Conservation (phyloP, 306 rosid species). For the Cajanus cajan region DNA sequence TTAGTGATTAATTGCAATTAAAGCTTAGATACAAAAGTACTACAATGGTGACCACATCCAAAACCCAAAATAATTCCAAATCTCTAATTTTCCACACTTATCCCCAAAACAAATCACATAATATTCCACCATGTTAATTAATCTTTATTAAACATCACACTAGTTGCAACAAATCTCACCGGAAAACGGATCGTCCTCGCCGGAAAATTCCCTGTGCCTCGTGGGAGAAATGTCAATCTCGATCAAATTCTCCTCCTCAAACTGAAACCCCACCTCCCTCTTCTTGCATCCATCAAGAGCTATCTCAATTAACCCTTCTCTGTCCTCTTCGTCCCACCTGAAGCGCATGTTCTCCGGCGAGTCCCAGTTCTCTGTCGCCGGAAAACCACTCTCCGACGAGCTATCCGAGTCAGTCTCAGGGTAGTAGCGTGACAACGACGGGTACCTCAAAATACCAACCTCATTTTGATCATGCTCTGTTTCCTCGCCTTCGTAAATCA, state of each 20-base stretch:
- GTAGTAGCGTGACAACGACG: conserved; percentile 59
- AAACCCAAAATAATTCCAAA: conserved; percentile 28
- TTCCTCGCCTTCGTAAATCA: conserved; percentile 74
- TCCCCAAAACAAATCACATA: conserved; percentile 27
- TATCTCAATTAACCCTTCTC: conserved; percentile 84
- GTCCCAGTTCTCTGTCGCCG: conserved; percentile 40
- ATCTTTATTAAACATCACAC: conserved; percentile 28
- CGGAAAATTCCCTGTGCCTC: conserved; percentile 35
- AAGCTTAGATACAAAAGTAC: conserved; percentile 25
- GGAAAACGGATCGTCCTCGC: conserved; percentile 33
- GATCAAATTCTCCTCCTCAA: conserved; percentile 59
- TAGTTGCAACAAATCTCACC: conserved; percentile 47
- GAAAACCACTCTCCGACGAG: conserved; percentile 57
- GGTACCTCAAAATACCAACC: conserved; percentile 38
- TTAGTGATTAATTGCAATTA: conserved; percentile 37
- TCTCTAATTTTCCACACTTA: conserved; percentile 16
- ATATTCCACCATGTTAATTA: conserved; percentile 21
- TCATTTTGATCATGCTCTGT: conserved; percentile 34
- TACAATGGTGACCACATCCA: conserved; percentile 35
- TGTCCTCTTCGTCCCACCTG: conserved; percentile 76
- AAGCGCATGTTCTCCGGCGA: conserved; percentile 49
- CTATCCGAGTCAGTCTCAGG: conserved; percentile 83
- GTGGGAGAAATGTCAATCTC: conserved; percentile 59
- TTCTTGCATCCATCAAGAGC: conserved; percentile 55
- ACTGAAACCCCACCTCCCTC: conserved; percentile 33